Evolutionary conservation across 768 basidiomycete genomes (phyloP), one percentile per base, ranked within the genome.

Genomic region (Tricholomella constricta): DNA sequence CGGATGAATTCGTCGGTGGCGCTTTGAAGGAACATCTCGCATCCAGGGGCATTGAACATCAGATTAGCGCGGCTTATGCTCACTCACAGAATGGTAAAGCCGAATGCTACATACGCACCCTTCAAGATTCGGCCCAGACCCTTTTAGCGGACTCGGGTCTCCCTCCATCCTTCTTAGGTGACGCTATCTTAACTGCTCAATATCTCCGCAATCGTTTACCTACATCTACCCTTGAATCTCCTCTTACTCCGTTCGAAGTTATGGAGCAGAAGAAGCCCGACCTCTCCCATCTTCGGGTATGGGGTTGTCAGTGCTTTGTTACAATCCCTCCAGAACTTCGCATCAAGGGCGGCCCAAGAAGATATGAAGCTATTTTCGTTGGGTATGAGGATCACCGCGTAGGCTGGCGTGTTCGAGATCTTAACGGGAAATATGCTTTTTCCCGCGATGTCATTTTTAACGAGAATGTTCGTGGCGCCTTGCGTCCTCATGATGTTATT

Each of bases 361-460:
- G n/a, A n/a, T n/a, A n/a, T n/a, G n/a, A n/a, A n/a, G n/a, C n/a
- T n/a, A n/a, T n/a, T n/a, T n/a, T n/a, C n/a, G n/a, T n/a, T n/a
- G n/a, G n/a, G 55, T 11, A 6, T 4, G 1, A 66, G 65, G 41
- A 59, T 32, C 22, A 60, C 43, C 32, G 52, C 0, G 4, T 65
- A 12, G 63, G 69, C 0, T 70, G 65, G 66, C 37, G 26, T 6
- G 56, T 64, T 6, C 38, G n/a, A n/a, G n/a, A n/a, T n/a, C n/a
- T n/a, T n/a, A n/a, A n/a, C n/a, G n/a, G n/a, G n/a, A n/a, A n/a
- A n/a, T n/a, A n/a, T n/a, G n/a, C n/a, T n/a, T n/a, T n/a, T n/a
- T n/a, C n/a, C n/a, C n/a, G n/a, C n/a, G n/a, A n/a, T n/a, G n/a
- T n/a, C n/a, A n/a, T n/a, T n/a, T n/a, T n/a, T n/a, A n/a, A n/a